Base-by-base conservation (phyloP, 2,329 filamentous ascomycete species). In the Cryphonectria carpinicola region DNA sequence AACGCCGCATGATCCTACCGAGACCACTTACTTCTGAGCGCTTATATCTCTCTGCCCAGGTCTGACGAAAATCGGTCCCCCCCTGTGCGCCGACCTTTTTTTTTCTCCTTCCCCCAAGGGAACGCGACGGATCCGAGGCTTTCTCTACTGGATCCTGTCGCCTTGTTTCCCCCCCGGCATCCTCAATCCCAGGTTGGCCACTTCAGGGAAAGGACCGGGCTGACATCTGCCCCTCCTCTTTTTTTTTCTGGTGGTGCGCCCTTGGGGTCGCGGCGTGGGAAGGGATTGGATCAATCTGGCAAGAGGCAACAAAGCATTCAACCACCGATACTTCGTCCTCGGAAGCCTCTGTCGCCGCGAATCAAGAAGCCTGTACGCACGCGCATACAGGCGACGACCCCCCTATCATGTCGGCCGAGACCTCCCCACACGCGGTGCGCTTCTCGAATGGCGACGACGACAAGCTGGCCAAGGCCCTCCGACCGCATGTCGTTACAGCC, bases 381-480 rank as follows among this genome's bases (percentile, higher is more conserved):
- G 14, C 43, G 41, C 54, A 8, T 5, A 58, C 25, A 32, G 64
- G 22, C 17, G 2, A 14, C 52, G 52, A 37, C 46, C 22, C 52
- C 41, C 39, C 65, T n/a, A 58, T 13, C 22, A 81, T 81, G 80
- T 75, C 80, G 76, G 78, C 82, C 75, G 87, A 89, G 73, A 79
- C 83, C 49, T 87, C 87, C 14, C 85, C 87, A 66, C 84, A 87
- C 75, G 82, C 84, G 73, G 86, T 90, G 73, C 85, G 87, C 74
- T 90, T 90, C 76, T 85, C 85, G 62, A 82, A 84, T 71, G 79
- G 80, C 76, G 86, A 85, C 70, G 81, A 84, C 69, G 84, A 85
- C 35, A 83, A 81, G 74, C 73, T 79, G 74, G 73, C 79, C 73
- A 85, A 81, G 70, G 78, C 76, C 70, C 80, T 82, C 32, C 79